phyloP scores from a whole-genome alignment of 352 stramenopile species.

The Pythium biforme region DNA sequence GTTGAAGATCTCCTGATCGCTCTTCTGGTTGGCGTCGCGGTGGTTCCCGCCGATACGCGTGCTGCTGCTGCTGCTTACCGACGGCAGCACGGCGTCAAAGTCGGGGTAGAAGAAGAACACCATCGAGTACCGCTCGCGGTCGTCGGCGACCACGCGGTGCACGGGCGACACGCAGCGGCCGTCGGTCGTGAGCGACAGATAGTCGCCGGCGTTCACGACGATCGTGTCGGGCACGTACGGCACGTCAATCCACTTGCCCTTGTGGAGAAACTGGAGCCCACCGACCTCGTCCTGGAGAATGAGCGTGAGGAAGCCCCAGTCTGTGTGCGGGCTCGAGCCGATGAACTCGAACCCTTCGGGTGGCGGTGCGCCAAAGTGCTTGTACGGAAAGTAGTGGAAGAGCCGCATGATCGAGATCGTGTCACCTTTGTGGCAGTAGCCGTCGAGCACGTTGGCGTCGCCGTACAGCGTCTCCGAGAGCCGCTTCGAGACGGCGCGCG shows the following conservation, averaged over 20 bases:
- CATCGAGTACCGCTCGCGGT: conserved; percentile 76
- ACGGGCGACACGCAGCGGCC: conserved; percentile 67
- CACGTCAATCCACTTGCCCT: conserved; percentile 71
- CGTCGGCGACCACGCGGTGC: conserved; percentile 70
- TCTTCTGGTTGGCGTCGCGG: conserved; percentile 5
- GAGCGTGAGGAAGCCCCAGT: conserved; percentile 84
- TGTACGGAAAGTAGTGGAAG: conserved; percentile 86
- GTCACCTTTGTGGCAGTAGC: conserved; percentile 60
- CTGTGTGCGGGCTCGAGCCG: conserved; percentile 80
- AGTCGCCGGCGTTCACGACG: conserved; percentile 81
- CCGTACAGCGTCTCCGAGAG: conserved; percentile 57
- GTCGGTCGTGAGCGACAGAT: conserved; percentile 69
- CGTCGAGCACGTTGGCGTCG: conserved; percentile 48
- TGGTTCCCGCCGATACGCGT: conserved; percentile 49
- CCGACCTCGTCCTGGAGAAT: conserved; percentile 77
- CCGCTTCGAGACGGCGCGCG: conserved; percentile 43
- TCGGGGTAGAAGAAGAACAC: conserved; percentile 87
- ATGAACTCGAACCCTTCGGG: conserved; percentile 67
- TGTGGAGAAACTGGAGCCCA: conserved; percentile 70
- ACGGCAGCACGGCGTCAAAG: conserved; percentile 70
- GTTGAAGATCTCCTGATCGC: conserved; percentile 47
- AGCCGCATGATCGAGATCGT: conserved; percentile 85
- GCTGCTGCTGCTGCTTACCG: conserved; percentile 20
- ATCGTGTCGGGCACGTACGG: conserved; percentile 68
- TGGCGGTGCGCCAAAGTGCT: conserved; percentile 39